These are phyloP conservation scores for Curvularia lunata DNA, from an alignment of 2,329 filamentous ascomycete genomes.

Conservation along the genomic window DNA sequence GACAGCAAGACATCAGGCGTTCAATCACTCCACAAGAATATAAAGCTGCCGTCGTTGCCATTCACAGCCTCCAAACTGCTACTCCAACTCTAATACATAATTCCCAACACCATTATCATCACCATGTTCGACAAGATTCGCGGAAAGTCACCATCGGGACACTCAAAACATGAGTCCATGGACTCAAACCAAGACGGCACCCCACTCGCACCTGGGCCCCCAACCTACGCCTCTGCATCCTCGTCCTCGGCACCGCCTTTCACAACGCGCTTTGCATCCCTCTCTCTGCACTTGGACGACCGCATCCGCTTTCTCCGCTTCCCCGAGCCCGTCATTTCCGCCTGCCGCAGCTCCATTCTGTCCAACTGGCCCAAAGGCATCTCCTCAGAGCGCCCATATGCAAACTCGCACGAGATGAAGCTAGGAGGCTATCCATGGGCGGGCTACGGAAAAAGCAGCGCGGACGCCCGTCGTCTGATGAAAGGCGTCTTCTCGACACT, in stretches of 20 bases:
- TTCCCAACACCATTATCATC: not conserved
- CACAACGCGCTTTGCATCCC: slow-evolving; percentile 32
- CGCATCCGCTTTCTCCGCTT: slow-evolving; percentile 49
- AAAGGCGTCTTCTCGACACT: slow-evolving; percentile 35
- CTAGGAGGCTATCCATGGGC: slow-evolving; percentile 48
- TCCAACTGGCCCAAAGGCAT: slow-evolving; percentile 41
- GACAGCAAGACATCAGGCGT: not conserved
- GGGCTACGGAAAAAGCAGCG: slow-evolving; percentile 32
- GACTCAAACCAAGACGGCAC: slow-evolving; percentile 9
- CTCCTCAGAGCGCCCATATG: slow-evolving; percentile 41
- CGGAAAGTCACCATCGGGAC: slow-evolving; percentile 17
- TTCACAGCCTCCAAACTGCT: not conserved
- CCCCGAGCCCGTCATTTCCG: slow-evolving; percentile 33
- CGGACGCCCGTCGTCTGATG: slow-evolving; percentile 43
- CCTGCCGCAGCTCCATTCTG: slow-evolving; percentile 33
- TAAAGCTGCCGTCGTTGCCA: not conserved
- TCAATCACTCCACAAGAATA: not conserved
- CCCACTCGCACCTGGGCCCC: slow-evolving; percentile 12
- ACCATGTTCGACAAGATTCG: slow-evolving; percentile 26
- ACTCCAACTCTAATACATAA: not conserved
- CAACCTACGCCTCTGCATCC: slow-evolving; percentile 13
- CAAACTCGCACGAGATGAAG: slow-evolving; percentile 48
- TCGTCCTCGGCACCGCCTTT: slow-evolving; percentile 19
- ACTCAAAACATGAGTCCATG: slow-evolving; percentile 19
- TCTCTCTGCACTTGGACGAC: slow-evolving; percentile 33